A percentile compares a stretch with the other conserved stretches of the same genome.
Evolutionary conservation across 2,329 filamentous ascomycete genomes (phyloP).

Genomic region (Davidsoniella eucalypti): DNA sequence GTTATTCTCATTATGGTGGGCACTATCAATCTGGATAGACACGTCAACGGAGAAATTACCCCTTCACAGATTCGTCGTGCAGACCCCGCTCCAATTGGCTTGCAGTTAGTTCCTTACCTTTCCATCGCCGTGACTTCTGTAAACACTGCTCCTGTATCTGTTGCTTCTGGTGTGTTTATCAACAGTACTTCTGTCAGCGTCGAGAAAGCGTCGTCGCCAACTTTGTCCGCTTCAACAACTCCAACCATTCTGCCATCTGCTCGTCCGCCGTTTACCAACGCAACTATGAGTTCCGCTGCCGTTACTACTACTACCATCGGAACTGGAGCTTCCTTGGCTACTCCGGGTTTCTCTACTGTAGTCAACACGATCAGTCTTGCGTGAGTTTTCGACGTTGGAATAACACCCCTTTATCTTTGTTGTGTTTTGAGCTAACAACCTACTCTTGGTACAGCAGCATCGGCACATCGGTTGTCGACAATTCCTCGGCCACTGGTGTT

Average conservation of each 20-base stretch:
- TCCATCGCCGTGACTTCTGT: slow-evolving; percentile 1
- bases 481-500: too few relatives aligned
- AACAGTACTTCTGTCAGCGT: background rate
- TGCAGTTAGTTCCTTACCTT: background rate
- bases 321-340: slow-evolving; percentile 4
- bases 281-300: background rate
- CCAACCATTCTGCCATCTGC: background rate
- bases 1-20: slow-evolving; percentile 4
- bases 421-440: too few relatives aligned
- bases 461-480: too few relatives aligned
- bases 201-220: too few relatives aligned
- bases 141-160: slow-evolving; percentile 6
- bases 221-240: background rate
- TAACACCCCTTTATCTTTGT: too few relatives aligned
- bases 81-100: slow-evolving; percentile 1
- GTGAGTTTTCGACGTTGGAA: too few relatives aligned
- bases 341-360: background rate
- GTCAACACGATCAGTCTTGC: too few relatives aligned
- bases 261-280: background rate
- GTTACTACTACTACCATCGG: slow-evolving; percentile 6
- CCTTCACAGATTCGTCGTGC: slow-evolving; percentile 3
- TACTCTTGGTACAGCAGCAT: too few relatives aligned
- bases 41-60: slow-evolving; percentile 2
- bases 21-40: slow-evolving; percentile 3
- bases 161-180: background rate